Base-by-base conservation (phyloP, 1,284 basidiomycete genomes). In the Trametes pubescens region DNA sequence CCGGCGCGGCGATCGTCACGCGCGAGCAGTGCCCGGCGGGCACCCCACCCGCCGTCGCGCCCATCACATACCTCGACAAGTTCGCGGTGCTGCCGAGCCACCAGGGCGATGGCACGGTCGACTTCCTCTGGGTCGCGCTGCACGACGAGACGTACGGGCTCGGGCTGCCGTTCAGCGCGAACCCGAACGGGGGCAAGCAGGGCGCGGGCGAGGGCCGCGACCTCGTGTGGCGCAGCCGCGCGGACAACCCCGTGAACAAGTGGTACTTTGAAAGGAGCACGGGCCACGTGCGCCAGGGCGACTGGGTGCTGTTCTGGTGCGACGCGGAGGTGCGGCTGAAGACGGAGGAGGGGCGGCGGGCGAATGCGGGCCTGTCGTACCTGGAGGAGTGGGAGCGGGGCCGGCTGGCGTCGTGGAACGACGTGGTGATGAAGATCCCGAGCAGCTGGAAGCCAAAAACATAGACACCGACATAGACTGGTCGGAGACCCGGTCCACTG, bases 251-350 rank as follows among this genome's bases (percentile, higher is more conserved):
- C 0, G 90, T 99, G 60, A 99, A 99, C 79, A 97, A 96, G 78
- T 99, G 98, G 98, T 99, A 99, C 80, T 98, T 95, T 72, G 98
- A 99, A 76, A 89, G 98, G 38, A 93, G 90, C 74, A 94, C 92
- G 51, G 98, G 98, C 10, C 97, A 98, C 77, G 71, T 96, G 40
- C 85, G 93, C 59, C 85, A 94, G 79, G 91, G 89, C 24, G 80
- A 85, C 46, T 99, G 94, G 96, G 90, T 92, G 61, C 80, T 99
- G 72, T 99, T 99, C 80, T 99, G 98, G 98, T 98, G 96, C 76
- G 97, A 99, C 78, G 95, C 92, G 1, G 98, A 99, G 80, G 93
- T 90, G 75, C 84, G 88, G 59, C 76, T 94, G 35, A 88, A 84
- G 77, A 84, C 83, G 35, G 88, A 90, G 73, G 86, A 88, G 70